These are phyloP conservation scores for Penicillium fimorum DNA, from an alignment of 495 filamentous ascomycete species.

Conservation along the genomic window DNA sequence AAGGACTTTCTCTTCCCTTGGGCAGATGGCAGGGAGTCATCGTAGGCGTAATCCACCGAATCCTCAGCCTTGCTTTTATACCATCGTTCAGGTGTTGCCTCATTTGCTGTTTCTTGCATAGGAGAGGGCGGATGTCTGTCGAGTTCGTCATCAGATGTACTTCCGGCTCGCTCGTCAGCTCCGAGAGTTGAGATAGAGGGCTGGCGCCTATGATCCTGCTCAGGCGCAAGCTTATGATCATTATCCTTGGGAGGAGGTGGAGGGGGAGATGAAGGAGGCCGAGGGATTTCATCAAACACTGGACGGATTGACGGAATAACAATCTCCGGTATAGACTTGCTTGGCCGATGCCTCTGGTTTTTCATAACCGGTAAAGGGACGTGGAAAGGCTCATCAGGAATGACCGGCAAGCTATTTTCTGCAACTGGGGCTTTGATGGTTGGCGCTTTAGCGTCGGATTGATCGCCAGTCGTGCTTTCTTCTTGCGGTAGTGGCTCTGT, in stretches of 20 bases:
- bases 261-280: conserved; percentile 9
- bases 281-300: conserved; percentile 13
- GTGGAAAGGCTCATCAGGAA: conserved; percentile 8
- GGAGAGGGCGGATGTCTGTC: conserved; percentile 8
- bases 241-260: conserved; percentile 3
- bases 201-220: conserved; percentile 10
- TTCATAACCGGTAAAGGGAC: neutral
- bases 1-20: conserved; percentile 3
- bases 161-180: conserved; percentile 2
- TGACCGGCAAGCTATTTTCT: conserved; percentile 10
- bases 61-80: neutral
- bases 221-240: neutral
- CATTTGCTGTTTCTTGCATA: neutral
- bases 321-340: neutral
- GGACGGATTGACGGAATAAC: conserved; percentile 18
- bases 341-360: neutral
- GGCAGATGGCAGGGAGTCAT: conserved; percentile 2
- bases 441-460: neutral
- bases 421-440: neutral
- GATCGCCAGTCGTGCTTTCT: neutral
- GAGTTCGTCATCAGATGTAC: neutral
- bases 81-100: neutral
- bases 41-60: conserved; percentile 2
- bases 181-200: conserved; percentile 28
- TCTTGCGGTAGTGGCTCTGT: neutral